Evolutionary conservation across 78 protist species (phyloP).

Genomic region (Polysphondylium violaceum): DNA sequence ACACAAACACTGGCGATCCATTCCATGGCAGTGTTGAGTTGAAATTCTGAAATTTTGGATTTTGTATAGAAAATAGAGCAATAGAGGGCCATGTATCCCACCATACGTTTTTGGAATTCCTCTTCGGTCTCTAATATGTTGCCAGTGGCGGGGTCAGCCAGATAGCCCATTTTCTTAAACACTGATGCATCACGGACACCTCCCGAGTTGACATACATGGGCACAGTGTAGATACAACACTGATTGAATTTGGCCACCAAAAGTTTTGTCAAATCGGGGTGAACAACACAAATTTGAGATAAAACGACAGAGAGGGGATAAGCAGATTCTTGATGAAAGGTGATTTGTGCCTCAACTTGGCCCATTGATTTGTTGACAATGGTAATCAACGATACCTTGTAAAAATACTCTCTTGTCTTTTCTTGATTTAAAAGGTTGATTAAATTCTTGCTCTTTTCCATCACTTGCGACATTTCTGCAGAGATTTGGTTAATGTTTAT

Average conservation of each 20-base stretch:
- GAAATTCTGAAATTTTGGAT: not conserved
- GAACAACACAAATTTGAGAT: not conserved
- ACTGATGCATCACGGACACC: not conserved
- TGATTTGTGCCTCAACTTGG: conserved; percentile 41
- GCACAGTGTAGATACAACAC: conserved; percentile 5
- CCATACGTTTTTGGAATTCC: not conserved
- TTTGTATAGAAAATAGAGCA: not conserved
- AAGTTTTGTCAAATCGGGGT: not conserved
- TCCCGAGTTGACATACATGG: not conserved
- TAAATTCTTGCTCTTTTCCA: not conserved
- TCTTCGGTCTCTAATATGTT: not conserved
- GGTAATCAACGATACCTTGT: not conserved
- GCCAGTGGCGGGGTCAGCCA: not conserved
- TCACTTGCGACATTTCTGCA: not conserved
- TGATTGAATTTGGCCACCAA: not conserved
- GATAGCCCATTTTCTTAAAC: not conserved
- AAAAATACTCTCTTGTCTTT: not conserved
- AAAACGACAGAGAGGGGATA: conserved; percentile 7
- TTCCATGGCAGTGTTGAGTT: not conserved
- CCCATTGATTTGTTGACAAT: not conserved
- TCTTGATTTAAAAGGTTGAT: not conserved
- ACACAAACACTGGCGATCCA: not conserved
- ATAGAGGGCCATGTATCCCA: conserved; percentile 14
- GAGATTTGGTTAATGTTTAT: conserved; percentile 8
- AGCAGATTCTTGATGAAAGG: not conserved